phyloP scores from a whole-genome alignment of 2,329 filamentous ascomycete genomes.

The Calonectria hawksworthii region DNA sequence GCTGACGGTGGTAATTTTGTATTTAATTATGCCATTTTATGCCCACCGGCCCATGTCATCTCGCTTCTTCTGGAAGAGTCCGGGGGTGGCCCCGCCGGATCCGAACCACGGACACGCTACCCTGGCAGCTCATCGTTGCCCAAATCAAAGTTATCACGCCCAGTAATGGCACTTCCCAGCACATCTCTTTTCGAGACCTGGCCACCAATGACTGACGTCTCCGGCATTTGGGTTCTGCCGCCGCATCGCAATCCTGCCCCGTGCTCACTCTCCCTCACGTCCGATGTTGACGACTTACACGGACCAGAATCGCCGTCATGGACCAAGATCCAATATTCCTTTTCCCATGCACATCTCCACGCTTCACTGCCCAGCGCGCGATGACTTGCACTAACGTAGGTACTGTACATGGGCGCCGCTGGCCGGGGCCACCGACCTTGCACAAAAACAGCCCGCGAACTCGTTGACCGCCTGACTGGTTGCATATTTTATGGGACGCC shows the following conservation, averaged over 20 bases:
- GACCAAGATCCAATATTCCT: constrained; percentile 27
- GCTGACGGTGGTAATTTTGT: constrained; percentile 45
- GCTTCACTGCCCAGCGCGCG: constrained; percentile 29
- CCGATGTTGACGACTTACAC: constrained; percentile 39
- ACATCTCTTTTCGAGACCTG: constrained; percentile 15
- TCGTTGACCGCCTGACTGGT: constrained; percentile 48
- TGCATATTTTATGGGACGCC: constrained; percentile 50
- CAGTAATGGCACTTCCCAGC: constrained; percentile 31
- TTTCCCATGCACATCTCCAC: constrained; percentile 32
- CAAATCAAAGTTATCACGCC: constrained; percentile 43
- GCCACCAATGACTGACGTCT: constrained; percentile 40
- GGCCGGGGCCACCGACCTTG: constrained; percentile 31
- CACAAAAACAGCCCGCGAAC: constrained; percentile 39
- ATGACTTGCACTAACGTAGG: constrained; percentile 40
- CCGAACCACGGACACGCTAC: constrained; percentile 32
- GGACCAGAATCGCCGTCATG: constrained; percentile 25
- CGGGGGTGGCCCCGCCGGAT: constrained; percentile 42
- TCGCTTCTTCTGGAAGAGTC: constrained; percentile 50
- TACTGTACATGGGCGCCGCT: constrained; percentile 30
- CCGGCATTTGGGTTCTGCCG: constrained; percentile 36
- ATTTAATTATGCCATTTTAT: constrained; percentile 48
- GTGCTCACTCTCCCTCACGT: constrained; percentile 38
- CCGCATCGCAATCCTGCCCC: constrained; percentile 34
- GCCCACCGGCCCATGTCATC: constrained; percentile 46
- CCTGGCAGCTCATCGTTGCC: constrained; percentile 30